Base-by-base conservation (phyloP, 495 filamentous ascomycete genomes). In the Penicillium antarcticum region DNA sequence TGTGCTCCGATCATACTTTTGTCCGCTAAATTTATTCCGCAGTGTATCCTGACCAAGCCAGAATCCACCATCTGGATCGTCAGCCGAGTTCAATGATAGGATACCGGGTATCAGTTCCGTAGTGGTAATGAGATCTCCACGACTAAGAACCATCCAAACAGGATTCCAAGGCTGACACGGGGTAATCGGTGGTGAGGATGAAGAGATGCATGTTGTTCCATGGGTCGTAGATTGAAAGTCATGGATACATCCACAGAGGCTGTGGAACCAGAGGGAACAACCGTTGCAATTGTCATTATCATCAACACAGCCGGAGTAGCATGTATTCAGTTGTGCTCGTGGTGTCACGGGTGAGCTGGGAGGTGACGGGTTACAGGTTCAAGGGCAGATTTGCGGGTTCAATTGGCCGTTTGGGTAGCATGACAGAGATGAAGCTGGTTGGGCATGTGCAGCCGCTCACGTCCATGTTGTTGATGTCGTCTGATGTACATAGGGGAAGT, bases 1-100 rank as follows among this genome's bases (percentile, higher is more conserved):
- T 10, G 24, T 42, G 4, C 4, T 5, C 37, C 37, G 21, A 5
- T 41, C 1, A 33, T 23, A 13, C 23, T 9, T 33, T 23, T 31
- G 9, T 5, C 21, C 21, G 2, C 3, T 2, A 5, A 23, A 23
- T 23, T 2, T 23, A 5, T 19, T 41, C 5, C 21, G 32, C 19
- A 41, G 23, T 11, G 46, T 49, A 33, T 41, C 13, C 46, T 41
- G 46, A 13, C 46, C 46, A n/a, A 49, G 26, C 16, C 46, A 23
- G 16, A 49, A 49, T 1, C 46, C 46, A 5, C 46, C 37, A 18
- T 49, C 46, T 6, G 26, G 8, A 31, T 41, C 46, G 16, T 10
- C 12, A 32, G 46, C 46, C 6, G 46, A 19, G 7, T 11, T 10
- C 26, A 41, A 41, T 17, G 39, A 26, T 23, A 49, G 8, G 11